phyloP scores from a whole-genome alignment of 768 basidiomycete genomes.

The Phanerodontia chrysosporium region DNA sequence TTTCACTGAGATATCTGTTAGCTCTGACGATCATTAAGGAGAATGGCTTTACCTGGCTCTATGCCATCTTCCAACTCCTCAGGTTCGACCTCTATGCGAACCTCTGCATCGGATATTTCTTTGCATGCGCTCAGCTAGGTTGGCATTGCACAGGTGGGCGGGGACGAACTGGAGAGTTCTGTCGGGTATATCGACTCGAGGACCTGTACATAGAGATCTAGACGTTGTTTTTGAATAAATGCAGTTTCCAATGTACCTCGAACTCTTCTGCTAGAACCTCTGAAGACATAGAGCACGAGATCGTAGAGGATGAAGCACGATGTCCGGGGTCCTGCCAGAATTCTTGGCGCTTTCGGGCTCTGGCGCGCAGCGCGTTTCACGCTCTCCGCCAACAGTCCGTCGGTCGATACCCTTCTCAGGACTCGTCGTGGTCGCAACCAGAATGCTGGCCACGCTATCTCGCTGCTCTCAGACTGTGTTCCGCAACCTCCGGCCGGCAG shows the following conservation, averaged over 20 bases:
- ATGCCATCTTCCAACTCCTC: conserved; percentile 67
- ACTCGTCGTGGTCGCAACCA: background rate
- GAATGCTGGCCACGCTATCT: conserved; percentile 1
- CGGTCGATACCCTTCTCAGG: background rate
- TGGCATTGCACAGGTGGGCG: conserved; percentile 20
- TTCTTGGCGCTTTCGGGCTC: background rate
- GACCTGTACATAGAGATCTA: conserved; percentile 48
- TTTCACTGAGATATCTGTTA: conserved; percentile 49
- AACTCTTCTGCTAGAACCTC: conserved; percentile 82
- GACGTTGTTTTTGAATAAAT: background rate
- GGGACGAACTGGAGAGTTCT: conserved; percentile 82
- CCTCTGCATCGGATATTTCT: conserved; percentile 82
- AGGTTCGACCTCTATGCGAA: conserved; percentile 84
- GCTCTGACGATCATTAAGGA: conserved; percentile 4
- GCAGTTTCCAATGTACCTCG: conserved; percentile 50
- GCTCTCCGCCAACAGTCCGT: background rate
- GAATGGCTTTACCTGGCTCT: conserved; percentile 27
- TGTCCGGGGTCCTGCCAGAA: conserved; percentile 13
- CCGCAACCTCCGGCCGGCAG: background rate
- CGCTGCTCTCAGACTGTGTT: background rate
- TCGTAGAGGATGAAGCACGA: conserved; percentile 11
- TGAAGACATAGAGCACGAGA: conserved; percentile 47
- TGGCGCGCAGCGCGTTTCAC: background rate
- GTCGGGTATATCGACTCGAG: conserved; percentile 95
- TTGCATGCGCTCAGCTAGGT: conserved; percentile 47